Evolutionary conservation across 1,284 basidiomycete genomes (phyloP), one percentile per base, ranked within the genome.

Genomic region (Thelephora terrestris): DNA sequence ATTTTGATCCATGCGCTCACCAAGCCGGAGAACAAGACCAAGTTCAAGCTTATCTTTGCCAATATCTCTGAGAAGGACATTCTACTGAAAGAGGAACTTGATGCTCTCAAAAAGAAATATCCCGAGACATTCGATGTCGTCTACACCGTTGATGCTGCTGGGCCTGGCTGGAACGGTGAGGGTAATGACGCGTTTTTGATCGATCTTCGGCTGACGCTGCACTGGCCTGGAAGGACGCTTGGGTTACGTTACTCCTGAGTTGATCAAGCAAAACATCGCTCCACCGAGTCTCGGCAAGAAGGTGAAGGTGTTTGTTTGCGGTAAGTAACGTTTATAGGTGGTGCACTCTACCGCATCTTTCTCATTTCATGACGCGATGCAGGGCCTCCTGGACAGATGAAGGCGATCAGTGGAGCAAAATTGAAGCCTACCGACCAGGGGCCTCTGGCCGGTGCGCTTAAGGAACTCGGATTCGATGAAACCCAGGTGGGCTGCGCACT

Each of bases 21-120:
- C 2, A 80, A 87, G 57, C 71, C 76, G 24, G 58, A 66, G 44
- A 97, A 99, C 79, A 93, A 86, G 71, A 98, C 96, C 55, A 92
- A 94, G 64, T 95, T 91, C 68, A 96, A 87, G 45, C 74, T 98
- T 49, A 69, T 99, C 59, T 98, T 89, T 69, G 83, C 88, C 40
- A 98, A 98, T 69, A 77, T 91, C 47, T 78, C 85, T n/a, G 88
- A 93, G 63, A 73, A 79, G 53, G 95, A 98, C 64, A 95, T 99
- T 57, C 80, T 96, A 44, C 74, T 96, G 51, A 79, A 81, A 39
- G 80, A 91, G 57, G 78, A 92, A 59, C 79, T 94, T 59, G 90
- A 94, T 56, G 68, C 66, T 7, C 73, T 91, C 55, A 79, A 82
- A 65, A 78, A 78, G 58, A 75, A 80, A 57, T 71, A 85, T 66